These are phyloP conservation scores for Oxytropis ochrocephala DNA, from an alignment of 306 rosid genomes.

Conservation along the genomic window DNA sequence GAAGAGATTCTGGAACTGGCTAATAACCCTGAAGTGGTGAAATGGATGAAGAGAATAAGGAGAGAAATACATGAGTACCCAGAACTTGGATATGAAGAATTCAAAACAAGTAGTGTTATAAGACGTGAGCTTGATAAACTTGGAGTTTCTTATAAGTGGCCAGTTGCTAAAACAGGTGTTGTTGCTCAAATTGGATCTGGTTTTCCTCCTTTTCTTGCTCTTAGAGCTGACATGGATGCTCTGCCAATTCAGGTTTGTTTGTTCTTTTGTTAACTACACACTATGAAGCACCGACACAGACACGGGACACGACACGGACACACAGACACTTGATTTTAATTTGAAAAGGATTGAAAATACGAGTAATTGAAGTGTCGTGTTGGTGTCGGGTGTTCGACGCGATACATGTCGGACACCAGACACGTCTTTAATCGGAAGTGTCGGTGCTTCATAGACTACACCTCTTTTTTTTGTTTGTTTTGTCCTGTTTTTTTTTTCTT, in stretches of 20 bases:
- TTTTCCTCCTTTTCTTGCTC: conserved; percentile 72
- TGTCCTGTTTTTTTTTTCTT: not conserved
- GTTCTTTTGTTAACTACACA: no score
- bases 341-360: no score
- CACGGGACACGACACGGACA: no score
- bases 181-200: conserved; percentile 83
- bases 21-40: conserved; percentile 33
- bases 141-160: conserved; percentile 69
- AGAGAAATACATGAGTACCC: conserved; percentile 82
- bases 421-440: no score
- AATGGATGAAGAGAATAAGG: conserved; percentile 66
- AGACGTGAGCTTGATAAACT: conserved; percentile 58
- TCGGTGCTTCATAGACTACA: not conserved
- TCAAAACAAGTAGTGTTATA: conserved; percentile 58
- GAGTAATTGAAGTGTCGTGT: no score
- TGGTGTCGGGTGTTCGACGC: no score
- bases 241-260: conserved; percentile 89
- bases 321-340: no score
- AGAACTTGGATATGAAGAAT: conserved; percentile 72
- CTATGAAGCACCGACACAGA: no score
- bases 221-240: conserved; percentile 96
- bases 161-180: conserved; percentile 69
- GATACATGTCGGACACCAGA: no score
- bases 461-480: not conserved
- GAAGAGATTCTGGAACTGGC: conserved; percentile 47